Percentiles rank a stretch among this genome's conserved stretches.
Evolutionary conservation across 768 basidiomycete genomes (phyloP).

Genomic region (Butyriboletus loyo): DNA sequence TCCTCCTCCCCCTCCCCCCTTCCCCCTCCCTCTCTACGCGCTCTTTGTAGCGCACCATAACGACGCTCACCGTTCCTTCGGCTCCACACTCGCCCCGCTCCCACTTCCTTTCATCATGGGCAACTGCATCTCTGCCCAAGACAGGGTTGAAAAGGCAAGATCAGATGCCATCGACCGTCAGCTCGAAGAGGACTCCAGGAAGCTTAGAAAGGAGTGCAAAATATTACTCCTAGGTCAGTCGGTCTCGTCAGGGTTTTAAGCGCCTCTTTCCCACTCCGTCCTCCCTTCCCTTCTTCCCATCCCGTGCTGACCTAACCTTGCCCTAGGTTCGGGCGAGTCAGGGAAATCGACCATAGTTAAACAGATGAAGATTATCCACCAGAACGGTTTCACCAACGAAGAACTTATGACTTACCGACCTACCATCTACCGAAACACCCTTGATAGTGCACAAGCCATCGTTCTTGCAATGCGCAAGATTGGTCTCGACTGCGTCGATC

Average conservation of each 20-base stretch:
- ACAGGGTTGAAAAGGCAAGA: conserved; percentile 56
- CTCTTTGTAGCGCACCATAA: neutral
- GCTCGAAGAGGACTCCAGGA: conserved; percentile 82
- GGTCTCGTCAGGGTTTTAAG: neutral
- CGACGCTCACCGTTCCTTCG: neutral
- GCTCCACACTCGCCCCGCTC: neutral
- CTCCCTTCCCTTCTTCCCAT: neutral
- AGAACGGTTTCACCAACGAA: conserved; percentile 77
- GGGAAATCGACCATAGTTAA: conserved; percentile 97
- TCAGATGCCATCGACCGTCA: conserved; percentile 78
- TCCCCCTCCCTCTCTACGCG: no score
- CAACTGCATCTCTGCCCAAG: conserved; percentile 57
- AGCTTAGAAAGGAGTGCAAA: conserved; percentile 86
- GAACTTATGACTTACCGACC: conserved; percentile 77
- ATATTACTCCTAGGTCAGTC: conserved; percentile 83
- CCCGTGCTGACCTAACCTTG: neutral
- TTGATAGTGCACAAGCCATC: conserved; percentile 86
- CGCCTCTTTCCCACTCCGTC: conserved; percentile 7
- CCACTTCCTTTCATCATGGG: conserved; percentile 46
- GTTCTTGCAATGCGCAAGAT: conserved; percentile 85
- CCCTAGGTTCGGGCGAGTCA: conserved; percentile 87
- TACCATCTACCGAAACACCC: conserved; percentile 80
- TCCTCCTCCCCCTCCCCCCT: no score
- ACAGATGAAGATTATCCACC: conserved; percentile 99
- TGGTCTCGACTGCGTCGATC: conserved; percentile 69